Conservation (phyloP, 192 early-diverging fungal genomes). For the Coemansia sp. region DNA sequence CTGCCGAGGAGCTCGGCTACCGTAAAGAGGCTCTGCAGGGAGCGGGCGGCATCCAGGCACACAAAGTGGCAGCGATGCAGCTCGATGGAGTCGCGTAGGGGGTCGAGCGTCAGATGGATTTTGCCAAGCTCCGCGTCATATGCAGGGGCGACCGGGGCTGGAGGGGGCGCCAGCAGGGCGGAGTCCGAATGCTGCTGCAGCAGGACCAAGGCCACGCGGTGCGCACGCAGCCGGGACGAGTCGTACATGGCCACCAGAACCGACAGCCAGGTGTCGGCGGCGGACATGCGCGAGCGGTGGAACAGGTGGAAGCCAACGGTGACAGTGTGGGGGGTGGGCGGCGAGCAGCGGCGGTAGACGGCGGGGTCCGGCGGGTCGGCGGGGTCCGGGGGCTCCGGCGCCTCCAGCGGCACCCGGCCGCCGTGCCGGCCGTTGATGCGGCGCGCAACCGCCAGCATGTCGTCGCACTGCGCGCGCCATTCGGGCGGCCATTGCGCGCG, state of each 20-base stretch:
- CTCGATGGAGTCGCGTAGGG: slow-evolving; percentile 17
- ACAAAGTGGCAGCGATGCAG: slow-evolving; percentile 20
- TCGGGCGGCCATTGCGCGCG: slow-evolving; percentile 19
- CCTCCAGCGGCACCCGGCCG: slow-evolving; percentile 2
- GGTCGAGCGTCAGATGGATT: slow-evolving; percentile 8
- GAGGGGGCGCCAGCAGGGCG: neutral
- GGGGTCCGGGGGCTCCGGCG: neutral
- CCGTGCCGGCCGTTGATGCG: neutral
- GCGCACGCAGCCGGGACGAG: slow-evolving; percentile 21
- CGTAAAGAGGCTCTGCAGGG: slow-evolving; percentile 14
- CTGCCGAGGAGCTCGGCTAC: neutral
- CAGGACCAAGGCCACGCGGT: slow-evolving; percentile 26
- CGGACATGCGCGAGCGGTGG: slow-evolving; percentile 5
- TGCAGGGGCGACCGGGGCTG: neutral
- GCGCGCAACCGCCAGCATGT: neutral
- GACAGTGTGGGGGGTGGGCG: neutral
- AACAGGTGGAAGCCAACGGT: slow-evolving; percentile 20
- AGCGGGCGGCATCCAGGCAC: slow-evolving; percentile 25
- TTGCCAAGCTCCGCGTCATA: neutral
- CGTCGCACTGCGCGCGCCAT: slow-evolving; percentile 25
- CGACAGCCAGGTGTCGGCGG: slow-evolving; percentile 30
- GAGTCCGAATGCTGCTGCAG: neutral
- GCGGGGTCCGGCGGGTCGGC: neutral
- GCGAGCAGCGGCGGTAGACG: neutral
- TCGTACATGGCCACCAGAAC: slow-evolving; percentile 17